Conservation (phyloP, 2,329 filamentous ascomycete species). For the Sphaerulina populicola region DNA sequence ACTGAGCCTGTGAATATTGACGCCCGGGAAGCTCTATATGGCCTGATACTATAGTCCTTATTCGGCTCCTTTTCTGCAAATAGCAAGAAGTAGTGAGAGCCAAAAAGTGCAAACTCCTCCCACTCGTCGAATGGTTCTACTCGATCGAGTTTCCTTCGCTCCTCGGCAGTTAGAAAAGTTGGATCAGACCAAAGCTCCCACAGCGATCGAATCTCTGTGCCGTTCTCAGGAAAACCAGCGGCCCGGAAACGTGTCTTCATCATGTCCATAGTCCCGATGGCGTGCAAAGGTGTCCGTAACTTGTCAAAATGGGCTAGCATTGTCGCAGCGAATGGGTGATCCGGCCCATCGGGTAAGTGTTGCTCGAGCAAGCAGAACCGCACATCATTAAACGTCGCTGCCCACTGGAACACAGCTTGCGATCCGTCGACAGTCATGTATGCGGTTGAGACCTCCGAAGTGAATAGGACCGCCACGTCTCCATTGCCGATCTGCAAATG, state of each 20-base stretch:
- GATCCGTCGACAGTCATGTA: constrained; percentile 73
- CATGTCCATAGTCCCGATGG: constrained; percentile 54
- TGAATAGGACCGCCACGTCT: constrained; percentile 57
- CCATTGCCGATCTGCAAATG: constrained; percentile 52
- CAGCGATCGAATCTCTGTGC: constrained; percentile 56
- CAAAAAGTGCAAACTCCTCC: constrained; percentile 86
- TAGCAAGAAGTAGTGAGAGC: constrained; percentile 74
- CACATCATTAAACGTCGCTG: constrained; percentile 60
- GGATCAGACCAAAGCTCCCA: constrained; percentile 76
- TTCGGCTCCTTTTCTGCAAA: constrained; percentile 47
- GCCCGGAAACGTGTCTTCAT: constrained; percentile 61
- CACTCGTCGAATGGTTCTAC: constrained; percentile 89
- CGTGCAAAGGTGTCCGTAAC: constrained; percentile 67
- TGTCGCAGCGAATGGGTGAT: constrained; percentile 75
- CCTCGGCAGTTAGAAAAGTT: constrained; percentile 52
- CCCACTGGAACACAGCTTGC: constrained; percentile 69
- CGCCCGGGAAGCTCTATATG: constrained; percentile 21
- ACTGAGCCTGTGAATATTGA: constrained; percentile 21
- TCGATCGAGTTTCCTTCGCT: constrained; percentile 56
- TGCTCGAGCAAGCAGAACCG: constrained; percentile 84
- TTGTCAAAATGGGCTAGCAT: constrained; percentile 82
- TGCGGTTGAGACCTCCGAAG: constrained; percentile 83
- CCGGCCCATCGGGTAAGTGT: constrained; percentile 65
- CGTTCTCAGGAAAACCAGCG: constrained; percentile 55
- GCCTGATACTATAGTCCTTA: constrained; percentile 21